phyloP scores from a whole-genome alignment of 805 yeast species.

The Hanseniaspora pseudoguilliermondii region DNA sequence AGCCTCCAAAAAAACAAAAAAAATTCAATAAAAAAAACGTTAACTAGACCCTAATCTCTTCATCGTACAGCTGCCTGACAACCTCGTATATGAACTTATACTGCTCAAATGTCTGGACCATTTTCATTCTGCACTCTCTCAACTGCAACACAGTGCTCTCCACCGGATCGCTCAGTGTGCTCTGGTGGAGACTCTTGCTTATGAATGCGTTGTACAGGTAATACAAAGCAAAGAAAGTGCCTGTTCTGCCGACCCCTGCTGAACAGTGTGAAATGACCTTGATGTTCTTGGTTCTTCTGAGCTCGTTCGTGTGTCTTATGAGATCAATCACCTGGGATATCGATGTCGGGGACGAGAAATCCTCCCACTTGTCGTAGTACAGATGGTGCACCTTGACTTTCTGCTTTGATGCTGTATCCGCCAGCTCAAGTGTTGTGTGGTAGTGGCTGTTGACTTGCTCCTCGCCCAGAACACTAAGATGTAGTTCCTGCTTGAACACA shows the following conservation, averaged over 20 bases:
- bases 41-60: not conserved
- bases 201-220: slow-evolving; percentile 18
- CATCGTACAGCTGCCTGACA: slow-evolving; percentile 17
- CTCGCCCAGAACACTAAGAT: slow-evolving; percentile 16
- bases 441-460: slow-evolving; percentile 18
- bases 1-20: too few species aligned
- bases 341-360: slow-evolving; percentile 51
- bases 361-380: slow-evolving; percentile 72
- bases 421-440: slow-evolving; percentile 19
- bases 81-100: slow-evolving; percentile 26
- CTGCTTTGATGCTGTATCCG: not conserved
- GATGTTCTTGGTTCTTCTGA: slow-evolving; percentile 20
- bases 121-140: slow-evolving; percentile 26
- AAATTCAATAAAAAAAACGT: too few species aligned
- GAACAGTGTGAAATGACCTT: slow-evolving; percentile 83
- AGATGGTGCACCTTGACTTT: slow-evolving; percentile 40
- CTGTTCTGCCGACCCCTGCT: slow-evolving; percentile 96
- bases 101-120: slow-evolving; percentile 28
- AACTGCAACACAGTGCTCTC: slow-evolving; percentile 27
- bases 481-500: slow-evolving; percentile 19
- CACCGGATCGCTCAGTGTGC: slow-evolving; percentile 19
- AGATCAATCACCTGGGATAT: slow-evolving; percentile 26
- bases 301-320: slow-evolving; percentile 22
- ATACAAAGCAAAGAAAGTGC: slow-evolving; percentile 57
- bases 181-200: slow-evolving; percentile 18